A percentile compares a stretch with the other conserved stretches of the same genome.
Evolutionary conservation across 495 filamentous ascomycete species (phyloP).

Genomic region (Alectoria sarmentosa): DNA sequence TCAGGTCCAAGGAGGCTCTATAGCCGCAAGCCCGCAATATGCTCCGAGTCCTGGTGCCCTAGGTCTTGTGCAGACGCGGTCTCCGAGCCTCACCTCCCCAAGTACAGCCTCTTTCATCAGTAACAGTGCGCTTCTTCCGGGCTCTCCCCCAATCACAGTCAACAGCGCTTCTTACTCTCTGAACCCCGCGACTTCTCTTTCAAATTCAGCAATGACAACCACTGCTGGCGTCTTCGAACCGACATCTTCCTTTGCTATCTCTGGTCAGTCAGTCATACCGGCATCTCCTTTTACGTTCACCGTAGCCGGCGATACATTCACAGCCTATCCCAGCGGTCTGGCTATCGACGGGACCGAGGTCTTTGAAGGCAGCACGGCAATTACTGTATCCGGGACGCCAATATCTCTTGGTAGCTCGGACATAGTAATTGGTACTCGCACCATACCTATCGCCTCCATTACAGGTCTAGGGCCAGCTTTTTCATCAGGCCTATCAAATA

Average conservation of each 20-base stretch:
- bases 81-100: neutral
- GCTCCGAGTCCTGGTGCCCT: neutral
- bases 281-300: neutral
- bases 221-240: neutral
- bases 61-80: neutral
- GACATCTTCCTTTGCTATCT: neutral
- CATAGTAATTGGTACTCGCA: neutral
- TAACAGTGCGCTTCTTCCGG: neutral
- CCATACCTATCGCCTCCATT: neutral
- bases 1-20: neutral
- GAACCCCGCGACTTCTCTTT: neutral
- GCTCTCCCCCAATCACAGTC: neutral
- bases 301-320: neutral
- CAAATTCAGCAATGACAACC: neutral
- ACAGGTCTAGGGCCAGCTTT: neutral
- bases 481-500: neutral
- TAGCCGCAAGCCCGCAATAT: neutral
- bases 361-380: neutral
- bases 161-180: neutral
- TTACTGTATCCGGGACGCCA: neutral
- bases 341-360: neutral
- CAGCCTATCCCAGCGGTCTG: neutral
- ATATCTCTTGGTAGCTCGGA: neutral
- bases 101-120: neutral
- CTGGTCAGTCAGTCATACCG: neutral